phyloP scores from a whole-genome alignment of 257 asterid genomes.

The Solanum medicagineum region DNA sequence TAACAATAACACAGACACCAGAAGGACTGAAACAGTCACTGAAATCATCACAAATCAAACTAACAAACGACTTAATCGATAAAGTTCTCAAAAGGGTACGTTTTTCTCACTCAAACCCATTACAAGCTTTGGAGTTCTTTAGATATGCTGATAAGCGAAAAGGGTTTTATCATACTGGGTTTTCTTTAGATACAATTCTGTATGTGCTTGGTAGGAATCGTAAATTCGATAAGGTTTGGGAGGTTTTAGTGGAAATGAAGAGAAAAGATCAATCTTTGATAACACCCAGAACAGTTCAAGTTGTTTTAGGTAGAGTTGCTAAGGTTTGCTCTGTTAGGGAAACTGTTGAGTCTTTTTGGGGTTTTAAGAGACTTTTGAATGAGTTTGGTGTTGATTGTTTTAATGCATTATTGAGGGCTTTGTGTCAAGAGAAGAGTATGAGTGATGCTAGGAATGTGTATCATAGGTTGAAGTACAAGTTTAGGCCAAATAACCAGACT shows the following conservation, averaged over 20 bases:
- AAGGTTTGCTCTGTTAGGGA: constrained; percentile 78
- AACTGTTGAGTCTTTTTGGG: constrained; percentile 62
- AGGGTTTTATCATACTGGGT: constrained; percentile 54
- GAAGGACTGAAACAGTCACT: constrained; percentile 38
- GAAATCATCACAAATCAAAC: constrained; percentile 30
- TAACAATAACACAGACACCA: constrained; percentile 45
- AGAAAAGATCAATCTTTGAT: constrained; percentile 50
- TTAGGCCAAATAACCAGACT: constrained; percentile 68
- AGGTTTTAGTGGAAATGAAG: constrained; percentile 49
- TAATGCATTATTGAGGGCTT: constrained; percentile 68
- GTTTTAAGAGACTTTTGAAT: constrained; percentile 42
- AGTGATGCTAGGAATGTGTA: constrained; percentile 81
- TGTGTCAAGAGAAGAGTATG: constrained; percentile 91
- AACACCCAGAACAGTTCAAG: constrained; percentile 67
- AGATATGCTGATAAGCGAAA: constrained; percentile 28
- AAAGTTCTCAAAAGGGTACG: constrained; percentile 69
- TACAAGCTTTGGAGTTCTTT: constrained; percentile 56
- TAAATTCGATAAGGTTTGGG: constrained; percentile 58
- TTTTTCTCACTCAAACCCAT: constrained; percentile 75
- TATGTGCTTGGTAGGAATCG: constrained; percentile 72
- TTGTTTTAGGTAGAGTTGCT: constrained; percentile 73
- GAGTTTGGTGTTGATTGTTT: constrained; percentile 53
- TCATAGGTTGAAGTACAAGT: constrained; percentile 51
- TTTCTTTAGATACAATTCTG: constrained; percentile 62
- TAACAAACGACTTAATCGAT: constrained; percentile 59